Evolutionary conservation across 2,329 filamentous ascomycete genomes (phyloP).

Genomic region (Talaromyces funiculosus): DNA sequence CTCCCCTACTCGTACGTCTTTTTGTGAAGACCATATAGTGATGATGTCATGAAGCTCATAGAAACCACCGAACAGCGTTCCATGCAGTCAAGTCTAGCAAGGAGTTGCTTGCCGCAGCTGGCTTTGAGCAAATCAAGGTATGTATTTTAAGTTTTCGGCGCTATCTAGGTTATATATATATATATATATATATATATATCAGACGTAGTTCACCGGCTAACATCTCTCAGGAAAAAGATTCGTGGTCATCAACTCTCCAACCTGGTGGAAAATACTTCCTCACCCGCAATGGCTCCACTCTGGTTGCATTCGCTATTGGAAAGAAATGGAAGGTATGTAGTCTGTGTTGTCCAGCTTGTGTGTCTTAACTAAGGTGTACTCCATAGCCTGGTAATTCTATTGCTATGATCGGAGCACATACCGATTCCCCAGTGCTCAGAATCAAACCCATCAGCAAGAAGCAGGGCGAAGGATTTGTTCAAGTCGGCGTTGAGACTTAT

Average conservation of each 20-base stretch:
- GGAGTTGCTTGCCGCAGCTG: slow-evolving; percentile 69
- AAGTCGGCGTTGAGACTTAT: slow-evolving; percentile 94
- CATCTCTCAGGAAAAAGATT: slow-evolving; percentile 64
- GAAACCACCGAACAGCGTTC: slow-evolving; percentile 61
- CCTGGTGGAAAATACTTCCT: slow-evolving; percentile 95
- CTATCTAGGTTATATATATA: too few relatives aligned
- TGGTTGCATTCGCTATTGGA: slow-evolving; percentile 88
- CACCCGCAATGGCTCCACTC: slow-evolving; percentile 86
- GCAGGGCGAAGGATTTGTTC: slow-evolving; percentile 76
- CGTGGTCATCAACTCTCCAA: slow-evolving; percentile 72
- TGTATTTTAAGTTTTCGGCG: neutral
- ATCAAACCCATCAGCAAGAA: slow-evolving; percentile 95
- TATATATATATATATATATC: neutral
- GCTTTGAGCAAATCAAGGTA: slow-evolving; percentile 77
- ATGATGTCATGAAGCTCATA: slow-evolving; percentile 19
- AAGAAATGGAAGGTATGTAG: slow-evolving; percentile 65
- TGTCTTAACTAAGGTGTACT: too few relatives aligned
- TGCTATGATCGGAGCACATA: slow-evolving; percentile 90
- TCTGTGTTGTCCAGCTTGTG: neutral
- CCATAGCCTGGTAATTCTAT: slow-evolving; percentile 79
- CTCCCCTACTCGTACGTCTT: slow-evolving; percentile 75
- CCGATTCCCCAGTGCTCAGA: slow-evolving; percentile 85
- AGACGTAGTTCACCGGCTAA: neutral
- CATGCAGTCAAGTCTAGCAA: slow-evolving; percentile 82
- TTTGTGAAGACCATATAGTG: slow-evolving; percentile 10